phyloP scores from a whole-genome alignment of 129 eudicot species.

The Calendula officinalis region DNA sequence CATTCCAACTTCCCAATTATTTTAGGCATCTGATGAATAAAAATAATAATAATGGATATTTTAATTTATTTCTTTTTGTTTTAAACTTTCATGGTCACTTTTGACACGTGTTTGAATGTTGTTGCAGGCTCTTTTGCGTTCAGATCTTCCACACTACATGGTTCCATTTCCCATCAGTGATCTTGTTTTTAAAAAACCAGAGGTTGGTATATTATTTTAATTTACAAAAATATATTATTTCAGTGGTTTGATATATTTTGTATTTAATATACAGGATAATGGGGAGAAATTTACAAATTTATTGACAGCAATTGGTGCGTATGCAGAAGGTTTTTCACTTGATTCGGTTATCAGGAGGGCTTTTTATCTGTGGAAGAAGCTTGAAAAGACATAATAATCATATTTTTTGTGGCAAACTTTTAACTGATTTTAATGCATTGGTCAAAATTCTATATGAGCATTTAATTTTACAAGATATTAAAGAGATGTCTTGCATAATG shows the following conservation, averaged over 20 bases:
- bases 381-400: conserved; percentile 40
- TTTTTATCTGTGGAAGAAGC: conserved; percentile 81
- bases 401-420: background rate
- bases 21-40: conserved; percentile 10
- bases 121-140: conserved; percentile 81
- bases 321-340: conserved; percentile 97
- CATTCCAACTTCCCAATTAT: conserved; percentile 1
- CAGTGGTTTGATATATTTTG: conserved; percentile 1
- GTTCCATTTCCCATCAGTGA: conserved; percentile 76
- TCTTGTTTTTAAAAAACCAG: conserved; percentile 69
- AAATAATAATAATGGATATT: background rate
- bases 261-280: conserved; percentile 56
- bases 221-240: background rate
- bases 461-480: background rate
- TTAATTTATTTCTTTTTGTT: background rate
- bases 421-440: background rate
- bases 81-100: conserved; percentile 4
- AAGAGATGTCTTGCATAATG: background rate
- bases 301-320: conserved; percentile 89
- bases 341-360: conserved; percentile 83
- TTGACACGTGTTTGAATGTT: background rate
- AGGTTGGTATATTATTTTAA: conserved; percentile 48
- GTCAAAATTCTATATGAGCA: conserved; percentile 1
- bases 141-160: conserved; percentile 95
- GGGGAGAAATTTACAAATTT: conserved; percentile 92